Base-by-base conservation (phyloP, 2,329 filamentous ascomycete species). In the Huntiella moniliformis region DNA sequence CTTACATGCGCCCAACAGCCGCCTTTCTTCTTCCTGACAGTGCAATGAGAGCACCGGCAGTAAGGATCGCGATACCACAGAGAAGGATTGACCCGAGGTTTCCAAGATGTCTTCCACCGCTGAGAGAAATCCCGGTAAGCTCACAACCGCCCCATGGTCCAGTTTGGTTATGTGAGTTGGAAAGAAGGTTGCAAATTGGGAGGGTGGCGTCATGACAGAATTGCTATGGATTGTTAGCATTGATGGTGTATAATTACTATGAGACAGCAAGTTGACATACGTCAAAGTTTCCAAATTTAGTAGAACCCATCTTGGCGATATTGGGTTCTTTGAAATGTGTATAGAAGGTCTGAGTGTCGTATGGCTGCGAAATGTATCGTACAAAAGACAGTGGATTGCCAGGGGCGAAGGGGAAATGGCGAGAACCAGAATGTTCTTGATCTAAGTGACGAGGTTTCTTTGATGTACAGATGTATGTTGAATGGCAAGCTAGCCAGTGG, bases 21-120 rank as follows among this genome's bases (percentile, higher is more conserved):
- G 91, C 91, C 61, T 82, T 79, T 66, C 98, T 96, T 59, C 73
- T 75, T 56, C 96, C 82, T 15, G 91, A 93, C 53, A 76, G 72
- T 63, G 80, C 74, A 60, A 96, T 56, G 48, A 98, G 67, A 54
- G 80, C 77, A 8, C 65, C 57, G 4, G 80, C 68, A 6, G 73
- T 64, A 16, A 74, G 56, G 54, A 98, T 87, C 36, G 87, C 84
- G 52, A 93, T 60, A 51, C 70, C 84, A 51, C 75, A 81, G 36
- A 96, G 61, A 39, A 98, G 54, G 58, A 98, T 94, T 5, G 87
- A 92, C n/a, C 91, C 91, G 53, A 98, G 60, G 58, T 98, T 98
- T 33, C 79, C 82, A 35, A 98, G 65, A 55, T 81, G 64, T 52
- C 71, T 67, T 45, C 65, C 74, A 54, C 68, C 67, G 53, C 75